A percentile compares a stretch with the other conserved stretches of the same genome.
Evolutionary conservation across 495 filamentous ascomycete genomes (phyloP).

Genomic region (Penicillium odoratum): DNA sequence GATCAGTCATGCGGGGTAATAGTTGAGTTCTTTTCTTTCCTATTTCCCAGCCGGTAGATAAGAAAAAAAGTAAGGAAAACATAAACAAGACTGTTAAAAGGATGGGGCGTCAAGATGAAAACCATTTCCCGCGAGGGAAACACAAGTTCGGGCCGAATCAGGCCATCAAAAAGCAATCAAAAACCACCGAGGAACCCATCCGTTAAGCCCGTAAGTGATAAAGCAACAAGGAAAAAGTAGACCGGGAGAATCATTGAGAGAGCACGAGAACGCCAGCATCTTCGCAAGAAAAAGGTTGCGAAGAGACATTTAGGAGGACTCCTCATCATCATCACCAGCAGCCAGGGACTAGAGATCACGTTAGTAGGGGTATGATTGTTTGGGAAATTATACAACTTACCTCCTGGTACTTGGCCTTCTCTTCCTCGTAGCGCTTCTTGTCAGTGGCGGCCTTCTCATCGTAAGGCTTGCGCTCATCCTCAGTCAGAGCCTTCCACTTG

Average conservation of each 20-base stretch:
- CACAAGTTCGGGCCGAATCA: constrained; percentile 2
- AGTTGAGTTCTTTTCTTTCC: neutral
- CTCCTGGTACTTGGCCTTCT: constrained; percentile 15
- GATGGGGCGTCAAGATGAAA: constrained; percentile 3
- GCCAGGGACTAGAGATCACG: neutral
- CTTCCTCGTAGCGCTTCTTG: constrained; percentile 15
- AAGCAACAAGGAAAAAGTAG: constrained; percentile 10
- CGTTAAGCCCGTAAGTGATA: constrained; percentile 14
- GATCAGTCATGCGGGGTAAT: neutral
- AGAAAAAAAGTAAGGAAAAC: neutral
- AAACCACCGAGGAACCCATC: constrained; percentile 16
- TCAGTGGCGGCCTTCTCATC: constrained; percentile 52
- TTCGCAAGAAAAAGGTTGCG: constrained; percentile 7
- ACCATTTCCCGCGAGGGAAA: constrained; percentile 7
- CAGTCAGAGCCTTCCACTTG: constrained; percentile 93
- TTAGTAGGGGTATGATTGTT: neutral
- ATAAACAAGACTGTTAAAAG: constrained; percentile 2
- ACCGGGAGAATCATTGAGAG: constrained; percentile 7
- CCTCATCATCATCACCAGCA: constrained; percentile 10
- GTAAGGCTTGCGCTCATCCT: constrained; percentile 87
- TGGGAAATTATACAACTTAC: neutral
- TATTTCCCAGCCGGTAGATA: neutral
- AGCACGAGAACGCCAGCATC: constrained; percentile 6
- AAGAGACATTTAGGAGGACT: constrained; percentile 7
- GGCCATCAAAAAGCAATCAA: constrained; percentile 11